Conservation (phyloP, 164 flowering plant species). For the Liriodendron chinense region DNA sequence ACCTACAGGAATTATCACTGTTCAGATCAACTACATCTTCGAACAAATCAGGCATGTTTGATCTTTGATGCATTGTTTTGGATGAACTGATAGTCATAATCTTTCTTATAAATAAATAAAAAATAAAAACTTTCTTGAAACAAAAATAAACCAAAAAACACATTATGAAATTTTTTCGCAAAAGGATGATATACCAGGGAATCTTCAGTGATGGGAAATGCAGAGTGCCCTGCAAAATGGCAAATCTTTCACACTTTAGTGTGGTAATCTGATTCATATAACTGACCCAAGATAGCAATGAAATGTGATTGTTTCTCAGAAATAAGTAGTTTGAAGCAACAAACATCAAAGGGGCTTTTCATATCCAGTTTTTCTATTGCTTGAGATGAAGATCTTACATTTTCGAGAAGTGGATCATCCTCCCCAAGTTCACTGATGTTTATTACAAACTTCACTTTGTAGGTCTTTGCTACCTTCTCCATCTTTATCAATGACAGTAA, state of each 20-base stretch:
- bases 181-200: constrained; percentile 48
- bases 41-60: background rate
- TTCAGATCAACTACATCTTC: background rate
- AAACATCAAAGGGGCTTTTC: background rate
- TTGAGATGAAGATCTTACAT: constrained; percentile 39
- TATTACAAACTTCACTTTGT: constrained; percentile 50
- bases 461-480: constrained; percentile 44
- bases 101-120: too few species aligned
- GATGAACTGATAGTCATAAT: background rate
- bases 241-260: background rate
- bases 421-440: constrained; percentile 61
- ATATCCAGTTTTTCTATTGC: background rate
- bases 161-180: background rate
- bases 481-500: constrained; percentile 42
- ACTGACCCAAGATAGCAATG: background rate
- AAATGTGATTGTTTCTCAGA: background rate
- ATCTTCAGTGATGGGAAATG: constrained; percentile 35
- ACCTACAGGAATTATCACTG: constrained; percentile 39
- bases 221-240: constrained; percentile 42
- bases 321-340: background rate
- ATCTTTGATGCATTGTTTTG: too few species aligned
- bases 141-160: background rate
- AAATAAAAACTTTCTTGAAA: too few species aligned
- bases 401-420: constrained; percentile 53
- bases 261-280: background rate